Conservation (phyloP, 2,329 filamentous ascomycete species). For the Penicillium sp. region DNA sequence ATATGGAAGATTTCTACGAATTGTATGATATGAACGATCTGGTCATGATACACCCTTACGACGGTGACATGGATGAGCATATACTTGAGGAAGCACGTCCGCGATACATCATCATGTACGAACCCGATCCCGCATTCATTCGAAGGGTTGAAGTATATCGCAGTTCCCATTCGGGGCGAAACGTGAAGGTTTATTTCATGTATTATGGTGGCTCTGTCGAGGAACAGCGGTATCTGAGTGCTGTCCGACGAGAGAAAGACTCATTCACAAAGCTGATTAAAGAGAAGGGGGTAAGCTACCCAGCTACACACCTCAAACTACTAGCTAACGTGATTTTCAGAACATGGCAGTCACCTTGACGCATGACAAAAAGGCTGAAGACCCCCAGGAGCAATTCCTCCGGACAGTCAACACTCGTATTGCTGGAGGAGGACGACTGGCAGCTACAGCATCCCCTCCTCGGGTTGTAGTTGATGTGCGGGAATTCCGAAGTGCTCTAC, state of each 20-base stretch:
- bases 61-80: conserved; percentile 93
- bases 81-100: conserved; percentile 93
- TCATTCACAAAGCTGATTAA: conserved; percentile 93
- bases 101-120: conserved; percentile 97
- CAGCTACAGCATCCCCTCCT: conserved; percentile 81
- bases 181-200: conserved; percentile 92
- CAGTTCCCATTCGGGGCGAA: conserved; percentile 85
- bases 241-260: conserved; percentile 92
- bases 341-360: conserved; percentile 88
- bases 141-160: conserved; percentile 92
- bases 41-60: conserved; percentile 86
- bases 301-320: neutral
- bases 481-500: conserved; percentile 90
- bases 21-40: conserved; percentile 89
- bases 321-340: conserved; percentile 27
- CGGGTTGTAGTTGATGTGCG: conserved; percentile 93
- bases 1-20: conserved; percentile 90
- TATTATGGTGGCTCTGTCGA: conserved; percentile 95
- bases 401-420: conserved; percentile 96
- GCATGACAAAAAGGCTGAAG: conserved; percentile 68
- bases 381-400: conserved; percentile 87
- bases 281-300: conserved; percentile 69
- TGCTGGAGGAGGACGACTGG: conserved; percentile 82
- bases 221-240: conserved; percentile 87
- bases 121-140: conserved; percentile 92